Evolutionary conservation across 805 yeast genomes (phyloP), one percentile per base, ranked within the genome.

Genomic region (Danielia reshetovae): DNA sequence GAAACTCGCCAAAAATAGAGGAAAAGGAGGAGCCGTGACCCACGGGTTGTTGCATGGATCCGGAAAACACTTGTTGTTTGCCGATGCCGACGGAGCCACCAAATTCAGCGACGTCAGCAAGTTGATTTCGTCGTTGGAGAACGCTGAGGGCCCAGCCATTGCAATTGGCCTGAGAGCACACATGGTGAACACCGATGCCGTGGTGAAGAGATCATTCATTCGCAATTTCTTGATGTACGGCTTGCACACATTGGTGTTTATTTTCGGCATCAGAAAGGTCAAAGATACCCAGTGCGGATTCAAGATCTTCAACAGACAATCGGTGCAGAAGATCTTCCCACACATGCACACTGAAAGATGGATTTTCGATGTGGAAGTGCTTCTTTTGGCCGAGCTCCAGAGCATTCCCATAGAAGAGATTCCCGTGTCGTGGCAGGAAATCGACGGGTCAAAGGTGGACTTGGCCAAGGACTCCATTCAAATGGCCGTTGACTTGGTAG

Each of bases 221-320:
- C 73, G 98, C 48, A 93, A 93, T 63, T 78, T 88, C 46, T 70
- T 93, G 53, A 93, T 93, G 98, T 82, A 88, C 57, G 87, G 94
- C 5, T 72, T 93, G 42, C 97, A 93, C 57, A 68, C 87, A 2
- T 68, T 93, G 47, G 90, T 93, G 18, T 93, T 65, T 53, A 65
- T 89, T 5, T 90, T 93, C 65, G 98, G 98, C 11, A 85, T 93
- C 30, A 72, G 95, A 46, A 72, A 78, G 5, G 79, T 93, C 41
- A 77, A 82, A 40, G 98, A 93, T 59, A 93, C 98, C 8, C 98
- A 93, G 65, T 93, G 98, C 65, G 98, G 98, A 2, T 93, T 93
- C 66, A 93, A 93, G 60, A 64, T 93, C 59, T 93, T 90, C 60
- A 85, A 90, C 47, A 74, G 79, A 40, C 63, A 70, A 7, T 82